Base-by-base conservation (phyloP, 495 filamentous ascomycete genomes). In the Aspergillus olivimuriae region DNA sequence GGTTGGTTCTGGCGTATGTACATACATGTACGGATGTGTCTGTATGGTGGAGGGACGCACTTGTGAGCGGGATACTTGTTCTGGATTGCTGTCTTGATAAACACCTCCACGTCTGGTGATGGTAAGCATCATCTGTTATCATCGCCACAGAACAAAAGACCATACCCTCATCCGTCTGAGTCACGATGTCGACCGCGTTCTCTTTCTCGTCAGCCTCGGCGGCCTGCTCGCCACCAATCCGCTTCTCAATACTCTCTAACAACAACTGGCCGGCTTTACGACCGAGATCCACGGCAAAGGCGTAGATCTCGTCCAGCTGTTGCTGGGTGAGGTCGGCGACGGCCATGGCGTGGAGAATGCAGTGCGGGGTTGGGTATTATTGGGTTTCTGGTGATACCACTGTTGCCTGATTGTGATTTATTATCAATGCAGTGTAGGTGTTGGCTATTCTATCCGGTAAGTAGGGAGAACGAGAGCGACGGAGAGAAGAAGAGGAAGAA, bases 131-230 rank as follows among this genome's bases (percentile, higher is more conserved):
- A n/a, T n/a, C n/a, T n/a, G n/a, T n/a, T n/a, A n/a, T n/a, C n/a
- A n/a, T n/a, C n/a, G n/a, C n/a, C n/a, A n/a, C n/a, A n/a, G n/a
- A 41, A 52, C 30, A 8, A 21, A 17, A 37, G 9, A 52, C 4
- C 65, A 47, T 52, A 82, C 81, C 79, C 61, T 83, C 75, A 53
- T 85, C 81, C 1, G 78, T 80, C 63, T 85, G 76, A 20, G 82
- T 85, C 23, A 87, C 82, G 39, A 86, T 76, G 55, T 86, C 81
- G 8, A 87, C 83, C 0, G 83, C 69, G 53, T 73, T 84, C 14
- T 82, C 79, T 52, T 87, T 87, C 62, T 72, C 68, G 14, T 62
- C 53, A 18, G 66, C 64, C 24, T 5, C 11, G 6, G 43, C 39
- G 35, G 66, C 55, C 9, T 61, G 47, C 35, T 38, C 46, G 15